phyloP scores from a whole-genome alignment of 805 yeast genomes.

The Lipomyces spencermartinsiae region DNA sequence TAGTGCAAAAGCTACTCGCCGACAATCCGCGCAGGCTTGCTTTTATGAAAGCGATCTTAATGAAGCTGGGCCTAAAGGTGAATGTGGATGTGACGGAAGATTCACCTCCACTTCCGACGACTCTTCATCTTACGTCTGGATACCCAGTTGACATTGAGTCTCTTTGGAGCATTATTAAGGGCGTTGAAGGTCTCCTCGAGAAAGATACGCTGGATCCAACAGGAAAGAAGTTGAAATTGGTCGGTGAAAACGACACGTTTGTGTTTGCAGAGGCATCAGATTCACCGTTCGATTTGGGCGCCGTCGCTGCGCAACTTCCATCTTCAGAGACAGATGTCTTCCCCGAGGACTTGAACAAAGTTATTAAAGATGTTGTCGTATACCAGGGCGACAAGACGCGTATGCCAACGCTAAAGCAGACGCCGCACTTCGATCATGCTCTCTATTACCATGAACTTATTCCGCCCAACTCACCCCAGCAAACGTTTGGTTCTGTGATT shows the following conservation, averaged over 20 bases:
- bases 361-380: slow-evolving; percentile 61
- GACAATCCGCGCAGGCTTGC: slow-evolving; percentile 57
- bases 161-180: slow-evolving; percentile 47
- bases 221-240: slow-evolving; percentile 47
- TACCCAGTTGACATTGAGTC: slow-evolving; percentile 44
- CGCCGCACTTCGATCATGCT: slow-evolving; percentile 75
- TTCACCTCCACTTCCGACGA: slow-evolving; percentile 71
- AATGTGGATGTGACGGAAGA: slow-evolving; percentile 52
- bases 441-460: slow-evolving; percentile 54
- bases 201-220: slow-evolving; percentile 39
- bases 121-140: slow-evolving; percentile 60
- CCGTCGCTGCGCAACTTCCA: slow-evolving; percentile 19
- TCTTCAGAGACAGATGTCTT: slow-evolving; percentile 39
- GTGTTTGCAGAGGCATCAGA: slow-evolving; percentile 40
- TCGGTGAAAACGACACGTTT: slow-evolving; percentile 64
- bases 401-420: slow-evolving; percentile 43
- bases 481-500: slow-evolving; percentile 59
- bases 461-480: slow-evolving; percentile 17
- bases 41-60: slow-evolving; percentile 64
- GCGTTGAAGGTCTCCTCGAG: slow-evolving; percentile 46
- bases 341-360: slow-evolving; percentile 62
- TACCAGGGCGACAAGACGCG: slow-evolving; percentile 56
- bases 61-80: slow-evolving; percentile 71
- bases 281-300: slow-evolving; percentile 26
- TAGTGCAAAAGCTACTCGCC: slow-evolving; percentile 48